phyloP scores from a whole-genome alignment of 1,284 basidiomycete species.

The Cutaneotrichosporon cavernicola region DNA sequence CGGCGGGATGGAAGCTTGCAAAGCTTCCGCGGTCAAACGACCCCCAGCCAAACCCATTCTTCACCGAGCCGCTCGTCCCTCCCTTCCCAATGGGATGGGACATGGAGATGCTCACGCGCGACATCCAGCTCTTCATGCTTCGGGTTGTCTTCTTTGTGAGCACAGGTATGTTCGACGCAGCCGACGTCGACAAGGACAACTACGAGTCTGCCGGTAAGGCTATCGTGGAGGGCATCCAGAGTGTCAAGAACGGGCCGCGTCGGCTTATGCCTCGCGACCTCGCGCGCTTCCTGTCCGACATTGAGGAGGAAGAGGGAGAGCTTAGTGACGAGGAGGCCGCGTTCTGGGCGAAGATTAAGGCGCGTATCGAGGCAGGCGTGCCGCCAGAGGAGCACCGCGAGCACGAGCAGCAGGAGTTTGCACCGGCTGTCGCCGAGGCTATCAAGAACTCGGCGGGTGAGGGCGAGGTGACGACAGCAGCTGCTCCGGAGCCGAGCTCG shows the following conservation, averaged over 20 bases:
- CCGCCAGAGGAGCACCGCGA: slow-evolving; percentile 14
- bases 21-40: slow-evolving; percentile 20
- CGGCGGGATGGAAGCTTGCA: slow-evolving; percentile 37
- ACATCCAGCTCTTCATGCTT: slow-evolving; percentile 28
- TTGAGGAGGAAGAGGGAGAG: slow-evolving; percentile 38
- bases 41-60: slow-evolving; percentile 17
- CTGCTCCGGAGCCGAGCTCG: not conserved
- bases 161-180: slow-evolving; percentile 10
- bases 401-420: slow-evolving; percentile 10
- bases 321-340: slow-evolving; percentile 17
- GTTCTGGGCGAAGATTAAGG: slow-evolving; percentile 22
- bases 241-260: slow-evolving; percentile 20
- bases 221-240: slow-evolving; percentile 16
- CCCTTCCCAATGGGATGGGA: slow-evolving; percentile 47
- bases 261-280: slow-evolving; percentile 31
- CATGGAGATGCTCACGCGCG: slow-evolving; percentile 39
- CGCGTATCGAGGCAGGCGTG: slow-evolving; percentile 11
- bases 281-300: slow-evolving; percentile 34
- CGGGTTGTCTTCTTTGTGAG: slow-evolving; percentile 33
- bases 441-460: not conserved
- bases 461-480: not conserved
- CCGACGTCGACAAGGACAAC: slow-evolving; percentile 16
- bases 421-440: slow-evolving; percentile 3
- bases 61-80: slow-evolving; percentile 18
- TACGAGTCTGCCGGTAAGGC: slow-evolving; percentile 24